These are phyloP conservation scores for Erodium moschatum DNA, from an alignment of 441 rosid genomes.

Conservation along the genomic window DNA sequence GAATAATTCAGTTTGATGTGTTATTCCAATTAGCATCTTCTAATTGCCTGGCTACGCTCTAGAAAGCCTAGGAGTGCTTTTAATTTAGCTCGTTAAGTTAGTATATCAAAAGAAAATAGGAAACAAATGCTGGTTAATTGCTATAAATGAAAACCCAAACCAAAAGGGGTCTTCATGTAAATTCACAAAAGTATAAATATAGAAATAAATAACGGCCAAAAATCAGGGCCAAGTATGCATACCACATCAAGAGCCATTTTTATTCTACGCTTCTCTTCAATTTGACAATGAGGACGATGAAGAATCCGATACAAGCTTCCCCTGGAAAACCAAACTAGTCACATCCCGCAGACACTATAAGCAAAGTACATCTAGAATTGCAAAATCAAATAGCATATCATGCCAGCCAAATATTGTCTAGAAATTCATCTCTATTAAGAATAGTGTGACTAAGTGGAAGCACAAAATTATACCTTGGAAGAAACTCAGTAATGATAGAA, in stretches of 20 bases:
- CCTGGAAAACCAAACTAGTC: slow-evolving; percentile 36
- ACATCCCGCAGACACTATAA: neutral
- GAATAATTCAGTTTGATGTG: no score
- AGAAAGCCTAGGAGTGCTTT: no score
- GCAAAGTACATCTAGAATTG: slow-evolving; percentile 7
- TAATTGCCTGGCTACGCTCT: no score
- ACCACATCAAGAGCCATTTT: slow-evolving; percentile 99
- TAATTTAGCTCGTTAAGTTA: no score
- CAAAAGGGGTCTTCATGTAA: neutral
- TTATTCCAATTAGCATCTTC: no score
- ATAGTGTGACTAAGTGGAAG: slow-evolving; percentile 14
- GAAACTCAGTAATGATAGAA: slow-evolving; percentile 86
- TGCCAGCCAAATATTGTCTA: slow-evolving; percentile 12
- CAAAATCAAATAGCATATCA: slow-evolving; percentile 15
- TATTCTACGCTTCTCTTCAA: slow-evolving; percentile 84
- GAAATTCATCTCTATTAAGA: slow-evolving; percentile 12
- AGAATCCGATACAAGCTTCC: slow-evolving; percentile 90
- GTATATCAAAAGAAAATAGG: no score
- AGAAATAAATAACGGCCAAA: slow-evolving; percentile 12
- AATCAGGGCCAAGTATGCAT: slow-evolving; percentile 21
- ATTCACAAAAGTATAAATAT: neutral
- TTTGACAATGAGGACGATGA: slow-evolving; percentile 80
- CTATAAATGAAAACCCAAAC: neutral
- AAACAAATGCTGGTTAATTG: neutral
- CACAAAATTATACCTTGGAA: slow-evolving; percentile 60